Evolutionary conservation across 2,329 filamentous ascomycete species (phyloP).

Genomic region (Penicillium expansum): DNA sequence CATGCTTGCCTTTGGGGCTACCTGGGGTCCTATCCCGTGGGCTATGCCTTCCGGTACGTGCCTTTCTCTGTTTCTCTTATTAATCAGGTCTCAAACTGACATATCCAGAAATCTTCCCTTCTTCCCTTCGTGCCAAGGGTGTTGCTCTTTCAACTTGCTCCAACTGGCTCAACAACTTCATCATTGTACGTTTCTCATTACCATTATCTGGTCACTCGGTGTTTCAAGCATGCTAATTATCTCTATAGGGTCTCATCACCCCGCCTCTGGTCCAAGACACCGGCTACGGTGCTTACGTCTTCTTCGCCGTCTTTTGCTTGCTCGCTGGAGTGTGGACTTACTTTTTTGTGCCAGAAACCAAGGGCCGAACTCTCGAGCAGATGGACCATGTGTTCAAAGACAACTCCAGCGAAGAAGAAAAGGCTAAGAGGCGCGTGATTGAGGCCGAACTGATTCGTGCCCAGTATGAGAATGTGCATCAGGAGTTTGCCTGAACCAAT

Average conservation of each 20-base stretch:
- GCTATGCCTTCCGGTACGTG: conserved; percentile 39
- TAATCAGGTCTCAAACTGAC: conserved; percentile 7
- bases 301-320: conserved; percentile 57
- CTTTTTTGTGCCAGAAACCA: conserved; percentile 58
- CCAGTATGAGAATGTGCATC: conserved; percentile 11
- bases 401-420: conserved; percentile 33
- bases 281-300: conserved; percentile 54
- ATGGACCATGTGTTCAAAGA: conserved; percentile 51
- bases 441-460: conserved; percentile 30
- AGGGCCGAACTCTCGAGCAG: conserved; percentile 55
- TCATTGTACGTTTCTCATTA: conserved; percentile 45
- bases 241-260: conserved; percentile 56
- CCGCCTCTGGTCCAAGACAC: conserved; percentile 62
- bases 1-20: conserved; percentile 60
- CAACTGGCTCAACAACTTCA: conserved; percentile 65
- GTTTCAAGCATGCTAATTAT: conserved; percentile 14
- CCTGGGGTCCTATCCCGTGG: conserved; percentile 55
- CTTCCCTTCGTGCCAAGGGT: conserved; percentile 61
- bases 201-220: background rate
- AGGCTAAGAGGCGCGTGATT: conserved; percentile 31
- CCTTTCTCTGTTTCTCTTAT: background rate
- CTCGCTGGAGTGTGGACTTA: conserved; percentile 53
- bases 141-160: conserved; percentile 62
- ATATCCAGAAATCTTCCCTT: conserved; percentile 63
- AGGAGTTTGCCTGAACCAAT: conserved; percentile 11